Base-by-base conservation (phyloP, 1,284 basidiomycete species). In the Leccinum proximum region DNA sequence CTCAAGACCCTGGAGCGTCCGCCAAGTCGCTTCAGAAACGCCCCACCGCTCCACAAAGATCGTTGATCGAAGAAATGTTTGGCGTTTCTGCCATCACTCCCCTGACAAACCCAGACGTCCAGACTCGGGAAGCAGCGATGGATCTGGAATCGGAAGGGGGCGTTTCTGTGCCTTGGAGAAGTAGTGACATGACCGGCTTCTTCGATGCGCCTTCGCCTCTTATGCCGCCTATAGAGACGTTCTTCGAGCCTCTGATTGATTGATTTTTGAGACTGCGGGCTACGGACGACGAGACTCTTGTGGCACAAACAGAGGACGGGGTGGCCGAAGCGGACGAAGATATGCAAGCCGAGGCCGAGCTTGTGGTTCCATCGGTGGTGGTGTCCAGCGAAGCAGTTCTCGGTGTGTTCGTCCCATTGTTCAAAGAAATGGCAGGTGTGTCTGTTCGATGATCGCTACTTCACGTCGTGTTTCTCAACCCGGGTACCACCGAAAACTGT, bases 151-250 rank as follows among this genome's bases (percentile, higher is more conserved):
- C 72, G 50, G 63, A 67, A 8, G 38, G 67, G 50, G 68, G 67
- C 10, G 42, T 69, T 53, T 66, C 71, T 40, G 70, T 77, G 63
- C 71, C 75, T 48, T 78, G 78, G 79, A 78, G 72, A 67, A 78
- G 76, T 62, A 79, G 77, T 64, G 78, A 80, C 66, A 76, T 77
- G 2, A 70, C 78, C n/a, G 78, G 79, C 64, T 77, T 89, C 57
- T 92, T 95, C 71, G 85, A 89, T 67, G 85, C 83, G 3, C 90
- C 94, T 5, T 85, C 91, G 37, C 91, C 96, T 77, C 83, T 94
- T 59, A 82, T 93, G 70, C 94, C 94, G 14, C 87, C 94, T 5
- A 79, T 96, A 64, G 84, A 88, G 60, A 79, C 82, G 60, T 76
- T 97, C 54, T 96, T 93, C 74, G 88, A 92, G 42, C 79, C 88